Base-by-base conservation (phyloP, 164 flowering plant genomes). In the Nymphaea colorata region DNA sequence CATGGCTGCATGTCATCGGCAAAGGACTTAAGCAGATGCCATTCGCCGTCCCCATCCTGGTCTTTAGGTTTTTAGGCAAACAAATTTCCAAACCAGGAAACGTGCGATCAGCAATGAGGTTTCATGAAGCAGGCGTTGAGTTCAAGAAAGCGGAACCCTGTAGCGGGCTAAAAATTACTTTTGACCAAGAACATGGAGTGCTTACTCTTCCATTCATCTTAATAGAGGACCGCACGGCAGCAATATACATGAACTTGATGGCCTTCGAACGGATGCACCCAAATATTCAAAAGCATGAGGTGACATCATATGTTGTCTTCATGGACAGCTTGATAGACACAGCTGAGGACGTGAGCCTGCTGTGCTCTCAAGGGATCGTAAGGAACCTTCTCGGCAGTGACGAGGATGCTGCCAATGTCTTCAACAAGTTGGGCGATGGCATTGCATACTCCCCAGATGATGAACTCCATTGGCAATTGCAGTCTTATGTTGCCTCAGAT, bases 381-480 rank as follows among this genome's bases (percentile, higher is more conserved):
- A n/a, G 80, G 42, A 84, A 78, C 57, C 80, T 78, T 0, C 15
- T 82, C 2, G 86, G 87, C 6, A 86, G 91, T 63, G 85, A 85
- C 57, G 80, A 82, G 42, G 87, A 80, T 0, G 85, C 79, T 5
- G 86, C 88, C 4, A 76, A 79, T 3, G 75, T 86, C 36, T 86
- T 86, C 71, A 86, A 86, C 41, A 62, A 76, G 4, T 70, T 85
- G 3, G 77, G 85, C n/a, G 79, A 81, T 73, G 86, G 79, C 42
- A 69, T 77, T 2, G 71, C 86, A 0, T 74, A 74, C 0, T 87
- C 83, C 18, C 82, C 86, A 0, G 74, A 78, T 0, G 67, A 80
- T 62, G 67, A 69, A 15, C 83, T 87, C 60, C 81, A 77, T 18
- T 68, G 68, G 67, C 44, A 73, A 61, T 79, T 83, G 2, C 76